These are phyloP conservation scores for Calonectria crousiana DNA, from an alignment of 2,329 filamentous ascomycete genomes.

Conservation along the genomic window DNA sequence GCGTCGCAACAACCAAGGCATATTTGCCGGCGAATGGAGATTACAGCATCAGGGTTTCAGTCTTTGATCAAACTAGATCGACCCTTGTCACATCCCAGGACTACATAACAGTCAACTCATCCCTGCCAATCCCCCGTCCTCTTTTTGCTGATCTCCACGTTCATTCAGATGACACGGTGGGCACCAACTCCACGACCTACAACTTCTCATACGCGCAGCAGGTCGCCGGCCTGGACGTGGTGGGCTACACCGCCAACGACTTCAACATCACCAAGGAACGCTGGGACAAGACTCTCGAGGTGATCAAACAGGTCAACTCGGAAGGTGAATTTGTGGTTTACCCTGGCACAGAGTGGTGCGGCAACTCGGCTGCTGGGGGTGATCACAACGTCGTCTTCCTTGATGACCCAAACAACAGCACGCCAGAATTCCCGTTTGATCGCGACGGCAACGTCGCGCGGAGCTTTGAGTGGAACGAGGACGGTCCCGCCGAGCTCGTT, in stretches of 20 bases:
- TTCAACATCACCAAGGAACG: constrained; percentile 51
- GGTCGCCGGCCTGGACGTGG: constrained; percentile 51
- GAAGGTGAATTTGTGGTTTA: constrained; percentile 46
- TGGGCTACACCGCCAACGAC: constrained; percentile 54
- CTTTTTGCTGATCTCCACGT: constrained; percentile 52
- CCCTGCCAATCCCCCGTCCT: constrained; percentile 37
- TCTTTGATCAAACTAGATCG: not conserved
- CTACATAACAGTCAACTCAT: constrained; percentile 32
- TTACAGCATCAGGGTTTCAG: not conserved
- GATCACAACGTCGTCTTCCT: constrained; percentile 49
- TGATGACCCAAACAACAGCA: constrained; percentile 38
- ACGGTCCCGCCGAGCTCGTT: constrained; percentile 31
- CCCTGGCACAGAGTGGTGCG: constrained; percentile 51
- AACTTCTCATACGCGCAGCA: constrained; percentile 52
- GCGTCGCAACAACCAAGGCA: not conserved
- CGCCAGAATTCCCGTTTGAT: constrained; percentile 47
- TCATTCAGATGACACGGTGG: constrained; percentile 53
- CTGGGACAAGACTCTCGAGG: constrained; percentile 47
- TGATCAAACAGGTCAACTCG: constrained; percentile 41
- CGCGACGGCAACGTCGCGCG: constrained; percentile 48
- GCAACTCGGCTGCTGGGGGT: constrained; percentile 50
- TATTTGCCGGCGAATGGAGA: not conserved
- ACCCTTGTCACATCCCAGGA: not conserved
- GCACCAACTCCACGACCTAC: constrained; percentile 50
- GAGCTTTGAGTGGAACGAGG: constrained; percentile 53